phyloP scores from a whole-genome alignment of 306 rosid genomes.

The Quercus wislizeni region DNA sequence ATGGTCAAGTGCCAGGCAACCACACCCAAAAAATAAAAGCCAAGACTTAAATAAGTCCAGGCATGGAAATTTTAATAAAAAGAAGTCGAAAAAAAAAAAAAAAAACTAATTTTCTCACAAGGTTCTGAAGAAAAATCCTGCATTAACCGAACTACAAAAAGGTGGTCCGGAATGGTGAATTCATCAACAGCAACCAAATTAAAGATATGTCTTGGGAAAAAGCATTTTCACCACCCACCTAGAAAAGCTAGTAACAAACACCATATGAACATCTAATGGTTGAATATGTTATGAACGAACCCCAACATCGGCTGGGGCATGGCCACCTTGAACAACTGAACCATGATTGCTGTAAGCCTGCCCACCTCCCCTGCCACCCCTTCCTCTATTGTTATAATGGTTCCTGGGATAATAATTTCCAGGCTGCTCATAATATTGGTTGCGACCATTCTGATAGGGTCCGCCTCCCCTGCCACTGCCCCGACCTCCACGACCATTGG shows the following conservation, averaged over 20 bases:
- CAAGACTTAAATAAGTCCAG: not conserved
- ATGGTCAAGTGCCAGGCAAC: not conserved
- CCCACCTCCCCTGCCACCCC: conserved; percentile 79
- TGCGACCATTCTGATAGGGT: conserved; percentile 72
- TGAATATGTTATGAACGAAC: conserved; percentile 52
- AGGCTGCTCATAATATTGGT: conserved; percentile 78
- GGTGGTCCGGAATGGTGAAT: conserved; percentile 37
- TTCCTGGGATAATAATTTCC: conserved; percentile 75
- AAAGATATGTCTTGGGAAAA: conserved; percentile 35
- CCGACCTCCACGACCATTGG: conserved; percentile 83
- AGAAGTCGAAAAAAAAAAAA: not conserved
- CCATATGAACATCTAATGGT: conserved; percentile 38
- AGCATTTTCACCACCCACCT: conserved; percentile 38
- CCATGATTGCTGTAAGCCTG: conserved; percentile 46
- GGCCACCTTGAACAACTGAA: conserved; percentile 48
- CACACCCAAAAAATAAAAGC: not conserved
- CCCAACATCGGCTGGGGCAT: conserved; percentile 59
- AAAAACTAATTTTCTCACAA: not conserved
- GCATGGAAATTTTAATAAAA: not conserved
- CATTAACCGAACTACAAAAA: conserved; percentile 23
- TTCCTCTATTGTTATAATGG: conserved; percentile 62
- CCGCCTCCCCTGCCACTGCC: conserved; percentile 62
- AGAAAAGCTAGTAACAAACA: conserved; percentile 22
- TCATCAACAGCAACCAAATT: conserved; percentile 38
- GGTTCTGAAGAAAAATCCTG: conserved; percentile 7